phyloP scores from a whole-genome alignment of 1,284 basidiomycete genomes.

The Melampsora larici-populina region DNA sequence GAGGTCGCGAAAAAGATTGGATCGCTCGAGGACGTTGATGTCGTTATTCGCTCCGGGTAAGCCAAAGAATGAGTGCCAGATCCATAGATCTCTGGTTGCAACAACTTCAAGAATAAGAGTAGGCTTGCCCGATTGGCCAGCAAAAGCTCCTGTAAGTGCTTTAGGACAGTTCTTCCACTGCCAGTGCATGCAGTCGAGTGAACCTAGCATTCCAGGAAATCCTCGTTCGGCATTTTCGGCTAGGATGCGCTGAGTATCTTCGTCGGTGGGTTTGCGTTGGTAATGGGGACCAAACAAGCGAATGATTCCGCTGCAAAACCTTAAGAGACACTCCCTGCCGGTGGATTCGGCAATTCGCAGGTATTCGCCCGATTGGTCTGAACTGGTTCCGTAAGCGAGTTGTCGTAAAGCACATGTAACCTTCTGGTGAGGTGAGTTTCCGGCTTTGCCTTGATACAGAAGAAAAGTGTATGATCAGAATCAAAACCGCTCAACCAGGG shows the following conservation, averaged over 20 bases:
- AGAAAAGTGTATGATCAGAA: not conserved
- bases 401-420: too few species aligned
- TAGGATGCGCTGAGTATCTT: not conserved
- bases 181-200: not conserved
- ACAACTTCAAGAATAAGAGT: too few species aligned
- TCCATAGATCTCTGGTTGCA: too few species aligned
- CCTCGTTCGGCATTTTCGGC: not conserved
- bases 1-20: too few species aligned
- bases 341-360: slow-evolving; percentile 27
- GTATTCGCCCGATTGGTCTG: not conserved
- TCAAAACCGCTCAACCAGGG: too few species aligned
- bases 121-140: too few species aligned
- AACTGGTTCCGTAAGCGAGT: slow-evolving; percentile 4
- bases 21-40: too few species aligned
- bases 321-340: slow-evolving; percentile 4
- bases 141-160: too few species aligned
- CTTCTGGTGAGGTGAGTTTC: slow-evolving; percentile 17
- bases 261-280: not conserved
- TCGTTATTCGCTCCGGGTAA: not conserved
- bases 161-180: too few species aligned
- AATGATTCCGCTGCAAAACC: slow-evolving; percentile 17
- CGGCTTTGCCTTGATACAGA: slow-evolving; percentile 9
- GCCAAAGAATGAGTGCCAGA: not conserved
- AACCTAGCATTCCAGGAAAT: not conserved
- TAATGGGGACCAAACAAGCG: slow-evolving; percentile 4